Evolutionary conservation across 257 asterid genomes (phyloP), one percentile per base, ranked within the genome.

Genomic region (Hygrophila difformis): DNA sequence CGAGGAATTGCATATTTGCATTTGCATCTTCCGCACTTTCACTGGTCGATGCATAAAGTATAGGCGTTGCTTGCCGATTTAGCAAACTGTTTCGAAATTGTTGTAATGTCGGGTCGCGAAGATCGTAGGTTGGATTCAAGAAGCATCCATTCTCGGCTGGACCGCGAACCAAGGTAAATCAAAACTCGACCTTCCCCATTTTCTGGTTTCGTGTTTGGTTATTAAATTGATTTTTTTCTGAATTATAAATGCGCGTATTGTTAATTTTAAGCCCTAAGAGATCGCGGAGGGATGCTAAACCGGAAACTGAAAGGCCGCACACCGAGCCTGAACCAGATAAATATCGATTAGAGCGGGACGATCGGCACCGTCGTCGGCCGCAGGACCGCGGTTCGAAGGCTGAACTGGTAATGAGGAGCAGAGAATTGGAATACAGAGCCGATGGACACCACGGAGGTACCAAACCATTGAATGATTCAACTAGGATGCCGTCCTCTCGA

Each of bases 121-220:
- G 31, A 26, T 26, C 31, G 31, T 26, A 26, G 31, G 7, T 26
- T 8, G 31, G 31, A 26, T 5, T 26, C 8, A 8, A 26, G 8
- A 8, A 5, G 31, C 31, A 3, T 3, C 8, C 31, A 8, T 1
- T 26, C 31, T 5, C 31, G 31, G 4, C 8, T 26, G 7, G 97
- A 77, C 64, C 81, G 78, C 37, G 91, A 87, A 57, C 87, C 93
- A 46, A 80, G 97, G 97, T 83, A 71, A 12, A 18, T 26, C 31
- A 8, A 26, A 26, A 26, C n/a, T n/a, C n/a, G n/a, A 26, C 31
- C 8, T 26, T 8, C 31, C 31, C 31, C 31, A 26, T 26, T 26
- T 5, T 8, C 7, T 26, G 31, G 8, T 26, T 26, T 26, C 31
- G 0, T 26, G 31, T n/a, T n/a, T 3, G 31, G 31, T 26, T 26